These are phyloP conservation scores for Keithomyces neogunnii DNA, from an alignment of 2,329 filamentous ascomycete genomes.

Conservation along the genomic window DNA sequence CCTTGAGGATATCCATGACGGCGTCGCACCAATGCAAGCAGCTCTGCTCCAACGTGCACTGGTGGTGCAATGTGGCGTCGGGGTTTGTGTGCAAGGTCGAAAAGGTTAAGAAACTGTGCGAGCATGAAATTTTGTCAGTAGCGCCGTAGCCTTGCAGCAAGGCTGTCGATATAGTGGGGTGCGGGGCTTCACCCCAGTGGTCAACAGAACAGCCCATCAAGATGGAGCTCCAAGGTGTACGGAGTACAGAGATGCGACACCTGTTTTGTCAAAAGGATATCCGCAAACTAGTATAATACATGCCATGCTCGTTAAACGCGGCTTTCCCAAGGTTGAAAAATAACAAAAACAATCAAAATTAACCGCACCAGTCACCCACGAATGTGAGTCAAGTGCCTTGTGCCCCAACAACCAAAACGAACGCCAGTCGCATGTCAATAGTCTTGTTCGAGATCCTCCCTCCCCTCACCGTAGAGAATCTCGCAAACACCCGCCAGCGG, in stretches of 20 bases:
- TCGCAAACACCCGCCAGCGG: conserved; percentile 93
- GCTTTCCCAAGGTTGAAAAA: too few relatives aligned
- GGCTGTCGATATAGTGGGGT: conserved; percentile 10
- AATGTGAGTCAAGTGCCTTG: too few relatives aligned
- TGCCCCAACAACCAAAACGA: not conserved
- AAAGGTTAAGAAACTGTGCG: not conserved
- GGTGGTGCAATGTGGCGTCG: not conserved
- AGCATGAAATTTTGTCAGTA: conserved; percentile 9
- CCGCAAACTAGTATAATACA: too few relatives aligned
- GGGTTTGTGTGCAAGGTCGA: not conserved
- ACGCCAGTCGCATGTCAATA: not conserved
- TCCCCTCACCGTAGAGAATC: conserved; percentile 69
- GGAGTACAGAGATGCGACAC: too few relatives aligned
- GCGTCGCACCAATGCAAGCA: not conserved
- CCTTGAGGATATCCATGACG: conserved; percentile 63
- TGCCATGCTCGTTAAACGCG: too few relatives aligned
- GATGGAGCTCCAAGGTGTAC: too few relatives aligned
- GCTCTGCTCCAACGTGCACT: not conserved
- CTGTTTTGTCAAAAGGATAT: too few relatives aligned
- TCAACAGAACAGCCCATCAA: too few relatives aligned
- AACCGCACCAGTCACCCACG: too few relatives aligned
- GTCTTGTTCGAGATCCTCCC: conserved; percentile 12
- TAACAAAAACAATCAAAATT: too few relatives aligned
- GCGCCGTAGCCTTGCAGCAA: conserved; percentile 12
- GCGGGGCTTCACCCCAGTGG: not conserved